phyloP scores from a whole-genome alignment of 106 monocot species.

The Hemerocallis citrina region DNA sequence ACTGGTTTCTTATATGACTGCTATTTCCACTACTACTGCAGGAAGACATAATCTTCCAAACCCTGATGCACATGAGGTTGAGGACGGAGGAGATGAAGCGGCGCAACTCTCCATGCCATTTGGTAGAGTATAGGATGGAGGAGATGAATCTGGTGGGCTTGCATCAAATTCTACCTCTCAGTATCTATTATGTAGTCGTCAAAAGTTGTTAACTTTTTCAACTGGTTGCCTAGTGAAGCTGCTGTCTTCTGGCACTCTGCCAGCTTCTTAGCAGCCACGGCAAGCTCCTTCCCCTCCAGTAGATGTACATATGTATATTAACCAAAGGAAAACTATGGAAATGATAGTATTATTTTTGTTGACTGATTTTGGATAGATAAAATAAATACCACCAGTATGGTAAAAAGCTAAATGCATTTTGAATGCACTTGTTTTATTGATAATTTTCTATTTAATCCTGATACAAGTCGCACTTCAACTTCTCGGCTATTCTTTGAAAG shows the following conservation, averaged over 20 bases:
- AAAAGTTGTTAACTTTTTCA: conserved; percentile 48
- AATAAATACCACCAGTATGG: too few species aligned
- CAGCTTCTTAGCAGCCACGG: conserved; percentile 51
- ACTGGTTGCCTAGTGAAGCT: conserved; percentile 50
- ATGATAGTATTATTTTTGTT: too few species aligned
- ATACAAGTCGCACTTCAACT: conserved; percentile 13
- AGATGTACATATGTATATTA: background rate
- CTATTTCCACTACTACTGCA: too few species aligned
- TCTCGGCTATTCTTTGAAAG: conserved; percentile 11
- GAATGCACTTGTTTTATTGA: conserved; percentile 34
- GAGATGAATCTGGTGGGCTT: conserved; percentile 1
- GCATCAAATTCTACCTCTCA: conserved; percentile 10
- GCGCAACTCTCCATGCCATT: background rate
- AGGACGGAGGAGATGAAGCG: conserved; percentile 6
- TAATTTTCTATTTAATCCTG: conserved; percentile 20
- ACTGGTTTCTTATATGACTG: too few species aligned
- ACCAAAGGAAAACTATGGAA: background rate
- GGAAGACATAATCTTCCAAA: conserved; percentile 7
- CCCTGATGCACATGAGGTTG: background rate
- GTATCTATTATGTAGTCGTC: conserved; percentile 27
- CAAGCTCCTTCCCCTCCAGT: conserved; percentile 50
- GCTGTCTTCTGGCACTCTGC: conserved; percentile 76
- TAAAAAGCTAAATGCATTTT: too few species aligned
- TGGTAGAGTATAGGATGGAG: too few species aligned
- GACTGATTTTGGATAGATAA: too few species aligned